Percentiles rank a stretch among this genome's conserved stretches.
These are phyloP conservation scores for Kwoniella pini DNA, from an alignment of 768 basidiomycete genomes.

Conservation along the genomic window DNA sequence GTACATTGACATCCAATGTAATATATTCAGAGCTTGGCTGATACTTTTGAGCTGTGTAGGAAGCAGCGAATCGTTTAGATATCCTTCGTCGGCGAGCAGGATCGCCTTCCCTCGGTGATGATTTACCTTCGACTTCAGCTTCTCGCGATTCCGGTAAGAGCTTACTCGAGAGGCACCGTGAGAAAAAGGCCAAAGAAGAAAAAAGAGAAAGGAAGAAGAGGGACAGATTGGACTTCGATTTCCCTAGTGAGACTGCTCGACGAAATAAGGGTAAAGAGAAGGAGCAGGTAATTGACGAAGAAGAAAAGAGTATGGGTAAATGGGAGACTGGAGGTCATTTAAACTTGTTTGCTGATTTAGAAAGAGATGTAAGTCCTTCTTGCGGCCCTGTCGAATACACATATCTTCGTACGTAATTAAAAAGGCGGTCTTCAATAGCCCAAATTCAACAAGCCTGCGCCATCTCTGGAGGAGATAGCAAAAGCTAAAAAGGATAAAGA, in stretches of 20 bases:
- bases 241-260: constrained; percentile 39
- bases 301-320: constrained; percentile 17
- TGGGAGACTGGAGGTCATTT: constrained; percentile 48
- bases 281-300: constrained; percentile 22
- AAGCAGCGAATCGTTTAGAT: constrained; percentile 45
- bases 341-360: constrained; percentile 55
- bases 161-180: constrained; percentile 32
- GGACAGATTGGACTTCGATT: constrained; percentile 51
- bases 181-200: constrained; percentile 43
- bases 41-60: constrained; percentile 31
- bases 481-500: constrained; percentile 50
- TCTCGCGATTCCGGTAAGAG: constrained; percentile 8
- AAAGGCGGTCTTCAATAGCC: not conserved
- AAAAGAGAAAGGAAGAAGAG: constrained; percentile 44
- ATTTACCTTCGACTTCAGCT: constrained; percentile 42
- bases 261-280: constrained; percentile 27
- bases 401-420: not conserved
- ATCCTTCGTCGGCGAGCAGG: constrained; percentile 45
- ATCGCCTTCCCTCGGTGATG: constrained; percentile 32
- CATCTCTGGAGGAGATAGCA: constrained; percentile 26
- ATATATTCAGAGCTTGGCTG: not conserved
- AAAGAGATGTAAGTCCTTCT: constrained; percentile 40
- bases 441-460: constrained; percentile 6
- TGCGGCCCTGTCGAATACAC: not conserved
- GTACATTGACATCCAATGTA: constrained; percentile 19